Percentiles rank a stretch among this genome's conserved stretches.
phyloP scores from a whole-genome alignment of 2,329 filamentous ascomycete genomes.

The Blastomyces gilchristii region DNA sequence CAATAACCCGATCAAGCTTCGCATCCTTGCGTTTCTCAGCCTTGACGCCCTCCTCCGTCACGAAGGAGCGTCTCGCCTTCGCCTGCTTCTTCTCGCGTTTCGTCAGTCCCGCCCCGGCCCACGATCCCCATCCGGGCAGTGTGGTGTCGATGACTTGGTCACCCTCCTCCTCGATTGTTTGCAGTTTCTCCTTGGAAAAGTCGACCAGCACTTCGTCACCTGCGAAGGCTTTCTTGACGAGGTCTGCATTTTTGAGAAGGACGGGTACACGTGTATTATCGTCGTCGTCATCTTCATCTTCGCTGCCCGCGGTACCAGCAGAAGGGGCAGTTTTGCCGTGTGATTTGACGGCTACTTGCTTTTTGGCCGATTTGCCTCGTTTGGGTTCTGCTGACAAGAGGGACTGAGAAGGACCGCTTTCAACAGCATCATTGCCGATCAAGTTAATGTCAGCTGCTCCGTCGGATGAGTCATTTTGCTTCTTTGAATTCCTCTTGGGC shows the following conservation, averaged over 20 bases:
- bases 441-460: conserved; percentile 13
- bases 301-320: background rate
- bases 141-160: conserved; percentile 73
- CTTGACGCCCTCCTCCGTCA: conserved; percentile 56
- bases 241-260: conserved; percentile 46
- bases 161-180: conserved; percentile 62
- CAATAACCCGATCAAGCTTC: conserved; percentile 73
- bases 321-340: conserved; percentile 12
- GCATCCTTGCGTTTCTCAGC: conserved; percentile 68
- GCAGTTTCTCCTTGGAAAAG: conserved; percentile 71
- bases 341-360: conserved; percentile 15
- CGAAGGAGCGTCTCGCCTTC: conserved; percentile 41
- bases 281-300: conserved; percentile 35
- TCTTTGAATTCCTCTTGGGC: conserved; percentile 18
- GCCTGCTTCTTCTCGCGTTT: conserved; percentile 52
- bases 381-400: conserved; percentile 7
- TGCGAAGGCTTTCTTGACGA: conserved; percentile 77
- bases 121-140: conserved; percentile 89
- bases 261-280: conserved; percentile 34
- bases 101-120: conserved; percentile 75
- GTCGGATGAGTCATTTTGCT: conserved; percentile 11
- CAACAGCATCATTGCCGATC: conserved; percentile 13
- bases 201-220: conserved; percentile 72
- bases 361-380: conserved; percentile 19
- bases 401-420: conserved; percentile 9